These are phyloP conservation scores for Aphanomyces stellatus DNA, from an alignment of 352 stramenopile species.

Conservation along the genomic window DNA sequence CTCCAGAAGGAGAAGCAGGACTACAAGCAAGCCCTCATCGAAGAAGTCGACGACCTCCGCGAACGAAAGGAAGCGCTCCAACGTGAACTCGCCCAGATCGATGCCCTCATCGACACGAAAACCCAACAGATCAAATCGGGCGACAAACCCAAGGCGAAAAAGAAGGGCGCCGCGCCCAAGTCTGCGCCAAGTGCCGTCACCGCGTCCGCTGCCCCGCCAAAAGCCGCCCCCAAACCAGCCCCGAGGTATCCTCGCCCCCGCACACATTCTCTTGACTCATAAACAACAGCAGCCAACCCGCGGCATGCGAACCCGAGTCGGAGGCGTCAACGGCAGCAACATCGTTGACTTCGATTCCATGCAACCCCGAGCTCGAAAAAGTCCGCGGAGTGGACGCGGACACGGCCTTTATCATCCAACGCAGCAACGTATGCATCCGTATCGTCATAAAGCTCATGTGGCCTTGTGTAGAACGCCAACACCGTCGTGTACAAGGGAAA, in stretches of 20 bases:
- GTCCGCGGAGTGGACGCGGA: slow-evolving; percentile 64
- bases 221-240: slow-evolving; percentile 27
- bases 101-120: slow-evolving; percentile 53
- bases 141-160: slow-evolving; percentile 30
- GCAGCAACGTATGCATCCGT: slow-evolving; percentile 51
- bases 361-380: slow-evolving; percentile 57
- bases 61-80: slow-evolving; percentile 32
- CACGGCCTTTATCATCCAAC: slow-evolving; percentile 80
- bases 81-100: slow-evolving; percentile 39
- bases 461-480: slow-evolving; percentile 55
- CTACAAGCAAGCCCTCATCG: slow-evolving; percentile 42
- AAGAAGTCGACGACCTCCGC: slow-evolving; percentile 63
- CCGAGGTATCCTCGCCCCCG: slow-evolving; percentile 28
- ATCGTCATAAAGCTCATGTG: neutral
- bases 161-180: slow-evolving; percentile 24
- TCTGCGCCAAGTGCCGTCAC: neutral
- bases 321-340: neutral
- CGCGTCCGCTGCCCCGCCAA: neutral
- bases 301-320: slow-evolving; percentile 1
- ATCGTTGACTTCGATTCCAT: slow-evolving; percentile 33
- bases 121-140: slow-evolving; percentile 29
- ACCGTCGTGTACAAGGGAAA: slow-evolving; percentile 66
- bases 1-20: slow-evolving; percentile 69
- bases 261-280: too few species aligned
- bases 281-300: neutral